phyloP scores from a whole-genome alignment of 108 stramenopile genomes.

The Conticribra guillardii region DNA sequence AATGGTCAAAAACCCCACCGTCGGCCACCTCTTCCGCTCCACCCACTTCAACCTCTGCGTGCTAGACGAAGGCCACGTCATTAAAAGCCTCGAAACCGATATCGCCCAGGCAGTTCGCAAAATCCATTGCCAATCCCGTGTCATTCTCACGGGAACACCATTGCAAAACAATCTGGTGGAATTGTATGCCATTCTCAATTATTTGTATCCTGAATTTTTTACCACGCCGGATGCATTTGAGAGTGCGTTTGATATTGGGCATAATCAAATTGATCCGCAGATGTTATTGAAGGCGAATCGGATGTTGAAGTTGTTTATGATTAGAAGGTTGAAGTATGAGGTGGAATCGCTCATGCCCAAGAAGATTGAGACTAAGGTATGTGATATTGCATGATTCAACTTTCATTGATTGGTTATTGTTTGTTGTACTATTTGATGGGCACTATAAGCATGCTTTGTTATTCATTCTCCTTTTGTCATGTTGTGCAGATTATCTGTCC shows the following conservation, averaged over 20 bases:
- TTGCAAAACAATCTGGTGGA: constrained; percentile 87
- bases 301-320: constrained; percentile 72
- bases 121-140: constrained; percentile 51
- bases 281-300: constrained; percentile 68
- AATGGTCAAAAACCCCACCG: constrained; percentile 57
- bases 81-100: constrained; percentile 65
- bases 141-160: constrained; percentile 88
- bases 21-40: constrained; percentile 49
- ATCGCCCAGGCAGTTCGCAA: constrained; percentile 53
- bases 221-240: constrained; percentile 67
- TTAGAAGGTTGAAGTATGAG: constrained; percentile 69
- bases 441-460: neutral
- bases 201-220: constrained; percentile 67
- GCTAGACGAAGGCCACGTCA: constrained; percentile 88
- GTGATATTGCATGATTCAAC: neutral
- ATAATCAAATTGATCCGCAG: constrained; percentile 61
- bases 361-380: constrained; percentile 76
- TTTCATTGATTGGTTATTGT: neutral
- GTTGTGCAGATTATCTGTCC: constrained; percentile 60
- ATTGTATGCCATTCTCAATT: constrained; percentile 73
- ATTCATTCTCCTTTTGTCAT: constrained; percentile 8
- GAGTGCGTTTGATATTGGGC: constrained; percentile 76
- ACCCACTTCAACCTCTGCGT: constrained; percentile 59
- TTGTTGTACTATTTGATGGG: neutral
- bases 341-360: constrained; percentile 73